Percentiles rank a stretch among this genome's conserved stretches.
Conservation (phyloP, 1,284 basidiomycete species). For the Ustilago esculenta region DNA sequence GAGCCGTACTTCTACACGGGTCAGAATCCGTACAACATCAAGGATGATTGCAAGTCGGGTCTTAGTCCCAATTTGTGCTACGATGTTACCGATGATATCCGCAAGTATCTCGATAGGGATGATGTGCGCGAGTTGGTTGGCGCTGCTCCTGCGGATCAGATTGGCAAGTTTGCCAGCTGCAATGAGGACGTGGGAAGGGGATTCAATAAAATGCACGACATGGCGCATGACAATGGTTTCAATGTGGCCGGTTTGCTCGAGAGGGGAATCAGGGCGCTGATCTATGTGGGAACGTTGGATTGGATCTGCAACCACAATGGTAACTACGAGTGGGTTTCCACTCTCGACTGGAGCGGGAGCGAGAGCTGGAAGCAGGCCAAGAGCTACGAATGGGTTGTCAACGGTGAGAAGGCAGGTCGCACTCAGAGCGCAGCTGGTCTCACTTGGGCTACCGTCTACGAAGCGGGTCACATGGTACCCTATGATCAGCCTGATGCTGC, state of each 20-base stretch:
- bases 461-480: slow-evolving; percentile 58
- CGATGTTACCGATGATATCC: slow-evolving; percentile 50
- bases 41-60: slow-evolving; percentile 54
- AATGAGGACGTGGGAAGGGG: slow-evolving; percentile 33
- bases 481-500: slow-evolving; percentile 54
- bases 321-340: slow-evolving; percentile 46
- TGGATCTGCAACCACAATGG: slow-evolving; percentile 64
- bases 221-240: slow-evolving; percentile 44
- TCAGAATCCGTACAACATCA: slow-evolving; percentile 61
- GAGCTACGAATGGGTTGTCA: slow-evolving; percentile 44
- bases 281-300: slow-evolving; percentile 74
- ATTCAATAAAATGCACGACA: slow-evolving; percentile 36
- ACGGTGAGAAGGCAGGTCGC: slow-evolving; percentile 44
- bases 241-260: slow-evolving; percentile 79
- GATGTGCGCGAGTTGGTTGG: slow-evolving; percentile 57
- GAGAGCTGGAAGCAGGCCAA: slow-evolving; percentile 23
- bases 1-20: slow-evolving; percentile 49
- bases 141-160: slow-evolving; percentile 43
- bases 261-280: slow-evolving; percentile 76
- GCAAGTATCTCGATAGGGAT: slow-evolving; percentile 54
- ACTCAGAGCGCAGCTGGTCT: slow-evolving; percentile 37
- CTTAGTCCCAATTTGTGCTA: slow-evolving; percentile 53
- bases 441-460: slow-evolving; percentile 53
- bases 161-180: slow-evolving; percentile 54
- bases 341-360: slow-evolving; percentile 35